Evolutionary conservation across 2,329 filamentous ascomycete genomes (phyloP).

Genomic region (Paramyrothecium roridum): DNA sequence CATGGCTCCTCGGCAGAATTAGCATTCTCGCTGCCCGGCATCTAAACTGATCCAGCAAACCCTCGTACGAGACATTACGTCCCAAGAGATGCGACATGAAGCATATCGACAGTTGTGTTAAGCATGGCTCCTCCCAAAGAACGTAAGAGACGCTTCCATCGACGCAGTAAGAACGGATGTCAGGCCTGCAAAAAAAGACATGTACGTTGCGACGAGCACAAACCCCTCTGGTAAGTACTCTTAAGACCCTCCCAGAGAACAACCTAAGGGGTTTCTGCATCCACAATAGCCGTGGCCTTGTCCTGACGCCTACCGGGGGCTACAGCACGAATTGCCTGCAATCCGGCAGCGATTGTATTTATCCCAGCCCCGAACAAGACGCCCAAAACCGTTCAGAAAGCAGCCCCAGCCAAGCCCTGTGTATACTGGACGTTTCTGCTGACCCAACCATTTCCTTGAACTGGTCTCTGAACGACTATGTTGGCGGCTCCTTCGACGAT

Average conservation of each 20-base stretch:
- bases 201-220: conserved; percentile 43
- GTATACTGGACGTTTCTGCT: neutral
- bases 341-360: conserved; percentile 39
- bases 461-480: conserved; percentile 21
- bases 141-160: conserved; percentile 33
- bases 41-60: no score
- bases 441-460: conserved; percentile 11
- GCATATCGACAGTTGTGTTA: conserved; percentile 7
- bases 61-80: no score
- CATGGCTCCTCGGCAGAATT: no score
- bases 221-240: conserved; percentile 39
- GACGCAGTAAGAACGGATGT: conserved; percentile 33
- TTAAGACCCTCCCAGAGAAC: no score
- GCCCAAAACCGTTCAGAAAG: conserved; percentile 16
- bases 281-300: no score
- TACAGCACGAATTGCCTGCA: conserved; percentile 42
- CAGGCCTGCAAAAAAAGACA: conserved; percentile 36
- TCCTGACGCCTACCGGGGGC: conserved; percentile 10
- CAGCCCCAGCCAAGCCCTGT: conserved; percentile 1
- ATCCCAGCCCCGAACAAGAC: conserved; percentile 21
- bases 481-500: conserved; percentile 26
- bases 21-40: no score
- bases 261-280: no score
- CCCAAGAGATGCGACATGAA: neutral
- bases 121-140: conserved; percentile 31